Evolutionary conservation across 352 stramenopile species (phyloP).

Genomic region (Blastocystis sp.): DNA sequence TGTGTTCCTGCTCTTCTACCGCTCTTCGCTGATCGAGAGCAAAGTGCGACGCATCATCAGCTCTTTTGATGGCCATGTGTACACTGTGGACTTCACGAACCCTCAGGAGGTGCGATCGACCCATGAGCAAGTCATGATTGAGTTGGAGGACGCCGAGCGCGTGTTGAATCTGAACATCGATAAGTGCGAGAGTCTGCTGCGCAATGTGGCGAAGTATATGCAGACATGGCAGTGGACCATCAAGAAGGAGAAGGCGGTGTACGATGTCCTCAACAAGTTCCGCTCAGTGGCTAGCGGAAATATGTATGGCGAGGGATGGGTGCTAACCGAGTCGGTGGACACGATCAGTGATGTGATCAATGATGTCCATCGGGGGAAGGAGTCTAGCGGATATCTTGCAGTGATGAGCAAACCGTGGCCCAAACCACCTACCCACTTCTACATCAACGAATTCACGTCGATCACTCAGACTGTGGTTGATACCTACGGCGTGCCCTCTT

Average conservation of each 20-base stretch:
- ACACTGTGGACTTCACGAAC: conserved; percentile 88
- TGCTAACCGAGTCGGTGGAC: conserved; percentile 75
- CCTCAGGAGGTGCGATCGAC: conserved; percentile 74
- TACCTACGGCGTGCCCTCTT: conserved; percentile 93
- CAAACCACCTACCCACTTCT: conserved; percentile 91
- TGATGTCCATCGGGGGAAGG: conserved; percentile 84
- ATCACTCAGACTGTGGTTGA: conserved; percentile 96
- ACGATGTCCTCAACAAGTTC: conserved; percentile 96
- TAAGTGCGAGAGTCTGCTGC: conserved; percentile 83
- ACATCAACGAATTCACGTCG: conserved; percentile 97
- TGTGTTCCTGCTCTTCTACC: conserved; percentile 76
- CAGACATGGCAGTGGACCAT: conserved; percentile 94
- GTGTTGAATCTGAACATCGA: conserved; percentile 91
- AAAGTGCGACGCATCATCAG: conserved; percentile 98
- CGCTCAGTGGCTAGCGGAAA: conserved; percentile 89
- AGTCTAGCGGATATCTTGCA: conserved; percentile 84
- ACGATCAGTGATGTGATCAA: conserved; percentile 66
- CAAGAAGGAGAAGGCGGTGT: conserved; percentile 90
- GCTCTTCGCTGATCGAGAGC: conserved; percentile 88
- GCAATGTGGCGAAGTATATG: conserved; percentile 82
- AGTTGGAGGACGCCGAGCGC: conserved; percentile 88
- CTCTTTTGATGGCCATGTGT: conserved; percentile 88
- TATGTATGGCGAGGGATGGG: conserved; percentile 90
- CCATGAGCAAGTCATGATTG: conserved; percentile 79
- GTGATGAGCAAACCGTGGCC: conserved; percentile 87